Conservation (phyloP, 2,329 filamentous ascomycete species). For the Aspergillus costaricaensis region DNA sequence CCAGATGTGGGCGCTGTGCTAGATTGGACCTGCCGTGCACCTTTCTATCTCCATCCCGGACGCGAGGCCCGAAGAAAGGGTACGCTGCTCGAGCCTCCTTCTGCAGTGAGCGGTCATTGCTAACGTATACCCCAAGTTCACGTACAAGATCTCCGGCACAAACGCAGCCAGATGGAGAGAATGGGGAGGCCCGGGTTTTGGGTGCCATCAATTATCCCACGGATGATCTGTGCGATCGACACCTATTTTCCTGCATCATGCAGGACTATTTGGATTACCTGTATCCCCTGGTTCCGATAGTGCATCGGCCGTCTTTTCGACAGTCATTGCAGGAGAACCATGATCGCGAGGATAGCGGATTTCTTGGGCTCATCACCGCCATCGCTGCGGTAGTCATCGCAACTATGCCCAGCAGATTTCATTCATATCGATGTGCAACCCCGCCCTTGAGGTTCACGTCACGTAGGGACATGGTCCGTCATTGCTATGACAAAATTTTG, state of each 20-base stretch:
- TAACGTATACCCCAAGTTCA: not conserved
- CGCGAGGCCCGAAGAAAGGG: conserved; percentile 19
- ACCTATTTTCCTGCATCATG: conserved; percentile 17
- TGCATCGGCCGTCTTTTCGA: conserved; percentile 19
- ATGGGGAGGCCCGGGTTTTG: not conserved
- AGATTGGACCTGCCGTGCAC: conserved; percentile 17
- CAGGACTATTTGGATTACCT: conserved; percentile 19
- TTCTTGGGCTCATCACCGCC: conserved; percentile 10
- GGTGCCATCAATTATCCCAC: conserved; percentile 6
- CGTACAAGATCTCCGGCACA: not conserved
- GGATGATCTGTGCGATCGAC: conserved; percentile 17
- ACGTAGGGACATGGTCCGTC: conserved; percentile 16
- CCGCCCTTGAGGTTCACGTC: conserved; percentile 11
- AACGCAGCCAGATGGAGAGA: not conserved
- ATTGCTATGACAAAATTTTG: conserved; percentile 15
- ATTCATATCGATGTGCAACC: conserved; percentile 8
- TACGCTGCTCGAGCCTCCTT: not conserved
- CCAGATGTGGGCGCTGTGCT: conserved; percentile 16
- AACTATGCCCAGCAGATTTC: conserved; percentile 16
- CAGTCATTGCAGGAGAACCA: conserved; percentile 10
- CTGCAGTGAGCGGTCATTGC: not conserved
- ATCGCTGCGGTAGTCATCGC: conserved; percentile 19
- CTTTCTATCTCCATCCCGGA: conserved; percentile 17
- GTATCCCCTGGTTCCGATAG: conserved; percentile 19
- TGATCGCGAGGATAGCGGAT: conserved; percentile 12